phyloP scores from a whole-genome alignment of 306 rosid genomes.

The Castanopsis chinensis region DNA sequence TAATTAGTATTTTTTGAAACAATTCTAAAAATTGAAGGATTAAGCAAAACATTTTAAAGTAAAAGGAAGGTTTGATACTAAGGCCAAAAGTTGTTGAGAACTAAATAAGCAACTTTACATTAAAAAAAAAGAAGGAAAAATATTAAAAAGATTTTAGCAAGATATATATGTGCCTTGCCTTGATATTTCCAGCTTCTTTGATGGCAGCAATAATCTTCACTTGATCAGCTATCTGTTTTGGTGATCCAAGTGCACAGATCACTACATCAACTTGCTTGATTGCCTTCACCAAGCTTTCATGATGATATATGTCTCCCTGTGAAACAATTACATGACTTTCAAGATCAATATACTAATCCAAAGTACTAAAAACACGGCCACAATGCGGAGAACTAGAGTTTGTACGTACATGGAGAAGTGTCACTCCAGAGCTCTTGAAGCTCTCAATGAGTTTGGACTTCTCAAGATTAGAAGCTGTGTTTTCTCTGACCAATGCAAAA shows the following conservation, averaged over 20 bases:
- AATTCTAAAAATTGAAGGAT: no score
- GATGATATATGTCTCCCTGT: slow-evolving; percentile 38
- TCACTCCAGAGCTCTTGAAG: slow-evolving; percentile 29
- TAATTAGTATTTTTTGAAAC: no score
- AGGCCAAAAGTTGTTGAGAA: background rate
- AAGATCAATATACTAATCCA: background rate
- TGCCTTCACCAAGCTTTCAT: slow-evolving; percentile 36
- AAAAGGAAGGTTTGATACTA: no score
- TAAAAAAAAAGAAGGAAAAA: background rate
- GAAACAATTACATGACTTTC: background rate
- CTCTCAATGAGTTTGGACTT: no score
- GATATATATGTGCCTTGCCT: slow-evolving; percentile 10
- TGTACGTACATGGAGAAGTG: slow-evolving; percentile 17
- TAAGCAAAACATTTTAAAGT: no score
- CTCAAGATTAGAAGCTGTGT: slow-evolving; percentile 18
- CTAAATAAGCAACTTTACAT: background rate
- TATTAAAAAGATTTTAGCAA: background rate
- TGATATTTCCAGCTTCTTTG: slow-evolving; percentile 46
- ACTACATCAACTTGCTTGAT: slow-evolving; percentile 49
- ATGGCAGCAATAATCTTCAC: slow-evolving; percentile 43
- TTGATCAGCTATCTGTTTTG: slow-evolving; percentile 20
- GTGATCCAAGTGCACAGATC: slow-evolving; percentile 26
- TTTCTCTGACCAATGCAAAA: slow-evolving; percentile 32
- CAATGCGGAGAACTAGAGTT: background rate
- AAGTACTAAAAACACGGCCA: background rate